These are phyloP conservation scores for Saccharomyces jurei DNA, from an alignment of 805 yeast genomes.

Conservation along the genomic window DNA sequence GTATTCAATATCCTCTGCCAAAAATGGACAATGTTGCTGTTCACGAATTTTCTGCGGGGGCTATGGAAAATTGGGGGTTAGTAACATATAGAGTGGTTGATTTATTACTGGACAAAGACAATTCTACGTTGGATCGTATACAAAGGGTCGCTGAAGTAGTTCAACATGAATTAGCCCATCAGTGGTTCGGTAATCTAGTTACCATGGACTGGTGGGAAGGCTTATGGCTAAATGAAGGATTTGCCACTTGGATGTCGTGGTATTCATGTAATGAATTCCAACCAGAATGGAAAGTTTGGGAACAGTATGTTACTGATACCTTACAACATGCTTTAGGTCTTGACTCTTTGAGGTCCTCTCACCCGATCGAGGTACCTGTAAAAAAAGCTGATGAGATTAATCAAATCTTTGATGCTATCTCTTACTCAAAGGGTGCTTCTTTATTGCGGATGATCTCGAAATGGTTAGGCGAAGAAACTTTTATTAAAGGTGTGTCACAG, in stretches of 20 bases:
- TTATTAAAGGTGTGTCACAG: slow-evolving; percentile 70
- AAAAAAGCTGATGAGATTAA: slow-evolving; percentile 70
- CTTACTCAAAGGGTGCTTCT: slow-evolving; percentile 76
- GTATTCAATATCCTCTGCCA: slow-evolving; percentile 70
- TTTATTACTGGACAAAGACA: slow-evolving; percentile 61
- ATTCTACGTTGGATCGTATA: slow-evolving; percentile 54
- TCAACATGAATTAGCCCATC: slow-evolving; percentile 85
- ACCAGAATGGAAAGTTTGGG: slow-evolving; percentile 87
- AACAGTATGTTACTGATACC: slow-evolving; percentile 68
- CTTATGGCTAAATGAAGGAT: slow-evolving; percentile 82
- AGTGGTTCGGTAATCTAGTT: slow-evolving; percentile 86
- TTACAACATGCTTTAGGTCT: slow-evolving; percentile 67
- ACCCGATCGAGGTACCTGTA: slow-evolving; percentile 80
- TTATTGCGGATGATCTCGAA: slow-evolving; percentile 70
- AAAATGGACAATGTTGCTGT: slow-evolving; percentile 77
- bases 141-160: slow-evolving; percentile 79
- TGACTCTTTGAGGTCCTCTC: slow-evolving; percentile 76
- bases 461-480: slow-evolving; percentile 71
- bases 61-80: slow-evolving; percentile 83
- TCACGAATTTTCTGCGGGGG: slow-evolving; percentile 80
- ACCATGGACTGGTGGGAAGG: slow-evolving; percentile 94
- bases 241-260: slow-evolving; percentile 91
- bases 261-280: slow-evolving; percentile 65
- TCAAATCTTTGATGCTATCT: slow-evolving; percentile 79
- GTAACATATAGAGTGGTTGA: slow-evolving; percentile 75